These are phyloP conservation scores for Pinus albicaulis DNA, from an alignment of 75 land plant species.

Conservation along the genomic window DNA sequence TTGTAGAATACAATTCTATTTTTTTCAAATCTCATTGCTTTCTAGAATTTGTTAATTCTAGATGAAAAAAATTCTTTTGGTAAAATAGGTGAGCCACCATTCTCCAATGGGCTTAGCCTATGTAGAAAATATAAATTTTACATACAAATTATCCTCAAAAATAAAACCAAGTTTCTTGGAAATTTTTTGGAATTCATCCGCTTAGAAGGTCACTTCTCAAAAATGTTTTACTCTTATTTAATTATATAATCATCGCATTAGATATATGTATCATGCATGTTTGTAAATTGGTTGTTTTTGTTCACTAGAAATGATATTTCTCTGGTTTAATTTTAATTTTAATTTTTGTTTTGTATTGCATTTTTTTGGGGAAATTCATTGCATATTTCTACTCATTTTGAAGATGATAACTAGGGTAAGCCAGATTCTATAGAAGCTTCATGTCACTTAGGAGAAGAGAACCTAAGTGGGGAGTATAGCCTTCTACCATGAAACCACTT, in stretches of 20 bases:
- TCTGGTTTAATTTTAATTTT: too few species aligned
- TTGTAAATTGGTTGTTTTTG: not conserved
- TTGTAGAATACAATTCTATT: not conserved
- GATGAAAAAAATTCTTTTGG: not conserved
- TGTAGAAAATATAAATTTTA: slow-evolving; percentile 96
- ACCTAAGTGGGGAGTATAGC: too few species aligned
- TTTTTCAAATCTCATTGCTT: not conserved
- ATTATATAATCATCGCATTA: not conserved
- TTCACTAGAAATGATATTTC: too few species aligned
- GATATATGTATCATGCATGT: not conserved
- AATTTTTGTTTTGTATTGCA: too few species aligned
- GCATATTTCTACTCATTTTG: too few species aligned
- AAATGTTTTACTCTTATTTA: not conserved
- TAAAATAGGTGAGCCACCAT: slow-evolving; percentile 89
- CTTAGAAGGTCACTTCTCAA: slow-evolving; percentile 76
- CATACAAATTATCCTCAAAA: slow-evolving; percentile 95
- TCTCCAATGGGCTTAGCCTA: slow-evolving; percentile 98
- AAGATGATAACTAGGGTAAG: too few species aligned
- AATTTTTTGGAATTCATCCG: slow-evolving; percentile 96
- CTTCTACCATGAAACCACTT: too few species aligned
- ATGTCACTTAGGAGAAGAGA: too few species aligned
- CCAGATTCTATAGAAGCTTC: too few species aligned
- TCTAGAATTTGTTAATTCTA: not conserved
- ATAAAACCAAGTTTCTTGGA: slow-evolving; percentile 95
- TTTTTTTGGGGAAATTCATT: too few species aligned